Evolutionary conservation across 2,329 filamentous ascomycete species (phyloP).

Genomic region (Fusarium compactum): DNA sequence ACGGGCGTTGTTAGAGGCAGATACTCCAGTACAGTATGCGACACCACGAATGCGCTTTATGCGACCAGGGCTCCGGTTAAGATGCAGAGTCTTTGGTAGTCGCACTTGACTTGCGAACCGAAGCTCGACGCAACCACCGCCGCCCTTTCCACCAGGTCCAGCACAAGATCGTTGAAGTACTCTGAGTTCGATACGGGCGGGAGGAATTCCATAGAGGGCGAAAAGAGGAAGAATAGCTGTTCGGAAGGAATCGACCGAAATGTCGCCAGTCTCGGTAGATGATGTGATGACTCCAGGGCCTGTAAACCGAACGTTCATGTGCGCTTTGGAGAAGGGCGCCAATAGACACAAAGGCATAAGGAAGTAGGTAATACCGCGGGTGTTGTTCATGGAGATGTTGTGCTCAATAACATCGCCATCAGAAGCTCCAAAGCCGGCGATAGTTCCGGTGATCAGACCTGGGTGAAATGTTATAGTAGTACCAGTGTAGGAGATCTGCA

Average conservation of each 20-base stretch:
- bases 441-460: constrained; percentile 88
- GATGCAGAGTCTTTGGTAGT: constrained; percentile 91
- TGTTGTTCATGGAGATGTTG: constrained; percentile 80
- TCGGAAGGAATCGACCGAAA: constrained; percentile 92
- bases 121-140: constrained; percentile 92
- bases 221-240: constrained; percentile 93
- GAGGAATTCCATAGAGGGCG: constrained; percentile 86
- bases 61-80: constrained; percentile 82
- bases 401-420: constrained; percentile 83
- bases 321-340: constrained; percentile 91
- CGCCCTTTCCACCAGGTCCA: constrained; percentile 79
- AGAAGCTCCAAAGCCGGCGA: constrained; percentile 78
- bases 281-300: constrained; percentile 94
- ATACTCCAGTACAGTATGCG: constrained; percentile 92
- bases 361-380: constrained; percentile 90
- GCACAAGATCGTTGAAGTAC: constrained; percentile 85
- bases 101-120: constrained; percentile 94
- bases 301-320: constrained; percentile 89
- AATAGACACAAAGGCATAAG: constrained; percentile 89
- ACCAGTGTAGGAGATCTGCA: constrained; percentile 96
- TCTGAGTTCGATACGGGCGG: constrained; percentile 84
- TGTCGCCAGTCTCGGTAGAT: constrained; percentile 84
- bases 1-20: constrained; percentile 90
- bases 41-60: constrained; percentile 93
- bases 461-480: constrained; percentile 93